Conservation (phyloP, 345 rosid species). For the Corchorus capsularis region DNA sequence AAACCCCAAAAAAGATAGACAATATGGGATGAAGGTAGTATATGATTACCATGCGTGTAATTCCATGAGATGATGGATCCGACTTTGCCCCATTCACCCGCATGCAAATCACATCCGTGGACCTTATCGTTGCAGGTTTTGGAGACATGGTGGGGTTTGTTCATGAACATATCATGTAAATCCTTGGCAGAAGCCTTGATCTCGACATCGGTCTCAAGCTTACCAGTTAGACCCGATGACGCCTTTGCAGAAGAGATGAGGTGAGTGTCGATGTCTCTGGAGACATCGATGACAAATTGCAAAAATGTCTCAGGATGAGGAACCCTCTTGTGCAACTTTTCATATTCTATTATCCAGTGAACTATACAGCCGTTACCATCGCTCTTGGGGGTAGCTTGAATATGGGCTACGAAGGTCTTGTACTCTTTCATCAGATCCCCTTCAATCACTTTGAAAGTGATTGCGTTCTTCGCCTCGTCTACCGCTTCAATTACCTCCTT, state of each 20-base stretch:
- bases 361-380: conserved; percentile 26
- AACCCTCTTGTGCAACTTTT: conserved; percentile 19
- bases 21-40: no score
- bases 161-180: conserved; percentile 31
- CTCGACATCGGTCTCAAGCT: conserved; percentile 28
- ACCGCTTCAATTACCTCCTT: conserved; percentile 34
- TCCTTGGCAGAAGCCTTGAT: conserved; percentile 20
- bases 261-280: conserved; percentile 24
- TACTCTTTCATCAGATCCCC: conserved; percentile 41
- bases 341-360: conserved; percentile 34
- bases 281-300: neutral
- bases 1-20: no score
- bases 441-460: conserved; percentile 32
- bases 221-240: neutral
- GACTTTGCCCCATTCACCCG: conserved; percentile 43
- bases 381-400: conserved; percentile 31
- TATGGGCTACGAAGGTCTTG: conserved; percentile 11
- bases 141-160: conserved; percentile 45
- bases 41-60: conserved; percentile 36
- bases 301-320: conserved; percentile 27
- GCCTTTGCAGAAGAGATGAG: neutral
- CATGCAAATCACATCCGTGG: conserved; percentile 29
- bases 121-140: conserved; percentile 29
- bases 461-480: conserved; percentile 33
- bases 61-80: conserved; percentile 39